Conservation (phyloP, 1,139 yeast genomes). For the Blastobotrys aristatus region DNA sequence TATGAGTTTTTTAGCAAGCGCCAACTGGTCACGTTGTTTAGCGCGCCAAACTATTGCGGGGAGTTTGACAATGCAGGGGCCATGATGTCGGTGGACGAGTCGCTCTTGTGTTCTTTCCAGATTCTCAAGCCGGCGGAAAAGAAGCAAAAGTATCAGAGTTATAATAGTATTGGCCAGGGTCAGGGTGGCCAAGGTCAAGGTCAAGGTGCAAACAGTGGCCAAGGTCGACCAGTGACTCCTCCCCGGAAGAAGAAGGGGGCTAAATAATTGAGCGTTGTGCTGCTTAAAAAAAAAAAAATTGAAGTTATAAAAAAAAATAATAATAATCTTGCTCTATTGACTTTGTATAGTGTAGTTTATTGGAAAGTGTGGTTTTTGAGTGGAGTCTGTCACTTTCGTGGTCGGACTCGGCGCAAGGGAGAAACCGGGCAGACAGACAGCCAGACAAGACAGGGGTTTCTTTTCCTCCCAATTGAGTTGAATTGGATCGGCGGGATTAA, state of each 20-base stretch:
- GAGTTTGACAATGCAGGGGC: constrained; percentile 99
- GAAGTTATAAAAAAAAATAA: too few relatives aligned
- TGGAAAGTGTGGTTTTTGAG: too few relatives aligned
- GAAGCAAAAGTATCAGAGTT: constrained; percentile 59
- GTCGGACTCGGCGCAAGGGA: too few relatives aligned
- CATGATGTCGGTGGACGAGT: constrained; percentile 98
- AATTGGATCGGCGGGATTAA: too few relatives aligned
- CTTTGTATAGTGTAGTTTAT: too few relatives aligned
- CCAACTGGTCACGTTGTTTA: constrained; percentile 88
- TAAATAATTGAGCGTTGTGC: constrained; percentile 19
- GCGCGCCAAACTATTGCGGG: constrained; percentile 98
- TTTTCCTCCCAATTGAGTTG: too few relatives aligned
- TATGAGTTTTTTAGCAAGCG: constrained; percentile 95
- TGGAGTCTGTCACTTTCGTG: too few relatives aligned
- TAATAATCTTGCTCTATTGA: too few relatives aligned
- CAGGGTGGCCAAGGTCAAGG: too few relatives aligned
- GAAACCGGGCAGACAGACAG: too few relatives aligned
- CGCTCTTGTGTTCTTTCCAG: constrained; percentile 93
- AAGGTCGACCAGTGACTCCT: constrained; percentile 51
- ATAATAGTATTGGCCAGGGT: constrained; percentile 23
- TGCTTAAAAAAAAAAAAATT: too few relatives aligned
- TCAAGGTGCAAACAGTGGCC: constrained; percentile 38
- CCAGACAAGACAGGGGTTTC: too few relatives aligned
- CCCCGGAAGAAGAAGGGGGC: constrained; percentile 56
- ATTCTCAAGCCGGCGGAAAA: constrained; percentile 97